A percentile compares a stretch with the other conserved stretches of the same genome.
These are phyloP conservation scores for Piromyces finnis DNA, from an alignment of 192 early-diverging fungal genomes.

Conservation along the genomic window DNA sequence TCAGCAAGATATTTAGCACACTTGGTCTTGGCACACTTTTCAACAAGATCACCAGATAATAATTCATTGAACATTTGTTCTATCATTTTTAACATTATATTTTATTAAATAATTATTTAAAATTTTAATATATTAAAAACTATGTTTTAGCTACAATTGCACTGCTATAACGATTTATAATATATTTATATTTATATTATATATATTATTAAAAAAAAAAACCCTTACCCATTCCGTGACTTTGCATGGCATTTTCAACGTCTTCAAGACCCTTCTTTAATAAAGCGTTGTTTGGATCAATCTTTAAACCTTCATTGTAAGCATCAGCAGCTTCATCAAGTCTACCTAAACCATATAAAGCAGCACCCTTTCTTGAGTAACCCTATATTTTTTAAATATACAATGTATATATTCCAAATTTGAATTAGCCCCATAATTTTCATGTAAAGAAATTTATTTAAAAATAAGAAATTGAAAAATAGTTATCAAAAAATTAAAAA, in stretches of 20 bases:
- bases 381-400: conserved; percentile 13
- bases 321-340: conserved; percentile 54
- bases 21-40: conserved; percentile 77
- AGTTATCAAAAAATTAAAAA: too few relatives aligned
- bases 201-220: too few relatives aligned
- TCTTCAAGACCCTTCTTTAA: conserved; percentile 63
- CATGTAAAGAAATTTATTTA: too few relatives aligned
- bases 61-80: conserved; percentile 17
- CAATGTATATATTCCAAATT: not conserved
- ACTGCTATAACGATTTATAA: too few relatives aligned
- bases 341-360: conserved; percentile 53
- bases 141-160: too few relatives aligned
- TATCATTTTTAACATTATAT: conserved; percentile 1
- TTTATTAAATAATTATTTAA: too few relatives aligned
- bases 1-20: conserved; percentile 49
- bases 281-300: conserved; percentile 59
- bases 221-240: conserved; percentile 8
- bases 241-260: conserved; percentile 32
- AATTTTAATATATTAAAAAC: too few relatives aligned
- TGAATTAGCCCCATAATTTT: too few relatives aligned
- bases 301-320: conserved; percentile 55
- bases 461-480: too few relatives aligned
- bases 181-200: too few relatives aligned
- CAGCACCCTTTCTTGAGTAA: conserved; percentile 77
- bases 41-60: conserved; percentile 51